Evolutionary conservation across 208 protist species (phyloP).

Genomic region (Herpetomonas muscarum): DNA sequence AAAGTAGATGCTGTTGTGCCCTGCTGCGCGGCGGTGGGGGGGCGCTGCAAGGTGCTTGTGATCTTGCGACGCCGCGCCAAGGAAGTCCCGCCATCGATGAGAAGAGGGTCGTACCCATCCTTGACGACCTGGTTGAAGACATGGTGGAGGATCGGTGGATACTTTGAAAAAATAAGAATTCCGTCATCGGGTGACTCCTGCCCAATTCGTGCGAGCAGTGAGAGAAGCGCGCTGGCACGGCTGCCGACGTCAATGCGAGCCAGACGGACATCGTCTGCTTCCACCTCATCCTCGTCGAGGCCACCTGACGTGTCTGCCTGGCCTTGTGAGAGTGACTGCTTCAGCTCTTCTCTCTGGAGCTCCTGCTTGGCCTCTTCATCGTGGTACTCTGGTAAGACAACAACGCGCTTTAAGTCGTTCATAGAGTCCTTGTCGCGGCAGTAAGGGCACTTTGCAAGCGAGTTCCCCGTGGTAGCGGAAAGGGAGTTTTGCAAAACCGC

Average conservation of each 20-base stretch:
- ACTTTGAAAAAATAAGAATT: slow-evolving; percentile 51
- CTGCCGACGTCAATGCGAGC: slow-evolving; percentile 26
- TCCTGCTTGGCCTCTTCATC: slow-evolving; percentile 1
- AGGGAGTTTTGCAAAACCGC: slow-evolving; percentile 20
- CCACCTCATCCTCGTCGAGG: neutral
- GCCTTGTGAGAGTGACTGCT: slow-evolving; percentile 5
- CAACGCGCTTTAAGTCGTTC: neutral
- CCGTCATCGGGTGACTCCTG: slow-evolving; percentile 16
- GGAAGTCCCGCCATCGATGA: slow-evolving; percentile 34
- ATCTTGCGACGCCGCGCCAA: slow-evolving; percentile 35
- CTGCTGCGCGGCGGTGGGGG: neutral
- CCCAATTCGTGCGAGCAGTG: slow-evolving; percentile 37
- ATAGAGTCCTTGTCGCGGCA: slow-evolving; percentile 33
- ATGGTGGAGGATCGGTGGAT: slow-evolving; percentile 26
- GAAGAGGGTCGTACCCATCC: slow-evolving; percentile 20
- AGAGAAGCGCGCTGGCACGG: slow-evolving; percentile 24
- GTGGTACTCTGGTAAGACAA: neutral
- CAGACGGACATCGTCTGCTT: slow-evolving; percentile 12
- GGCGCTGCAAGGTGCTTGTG: slow-evolving; percentile 24
- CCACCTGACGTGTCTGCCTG: too few species aligned
- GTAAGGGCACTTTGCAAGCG: slow-evolving; percentile 31
- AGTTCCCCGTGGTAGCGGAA: slow-evolving; percentile 21
- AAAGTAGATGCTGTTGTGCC: too few species aligned
- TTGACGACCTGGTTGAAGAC: slow-evolving; percentile 16
- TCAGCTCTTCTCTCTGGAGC: slow-evolving; percentile 14